phyloP scores from a whole-genome alignment of 257 asterid species.

The Jacaranda copaia region DNA sequence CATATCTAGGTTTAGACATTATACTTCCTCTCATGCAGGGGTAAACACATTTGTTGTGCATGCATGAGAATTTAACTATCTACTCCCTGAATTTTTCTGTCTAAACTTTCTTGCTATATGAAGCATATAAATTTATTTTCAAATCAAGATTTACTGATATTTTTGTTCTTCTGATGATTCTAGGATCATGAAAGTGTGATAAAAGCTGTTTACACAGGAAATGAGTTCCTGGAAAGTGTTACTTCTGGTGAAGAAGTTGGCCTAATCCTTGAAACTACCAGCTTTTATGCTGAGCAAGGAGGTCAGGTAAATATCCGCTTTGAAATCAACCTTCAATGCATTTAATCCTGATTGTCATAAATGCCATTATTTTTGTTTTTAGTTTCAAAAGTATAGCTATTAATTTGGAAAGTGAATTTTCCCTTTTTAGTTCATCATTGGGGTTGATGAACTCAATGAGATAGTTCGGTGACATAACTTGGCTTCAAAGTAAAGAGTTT shows the following conservation, averaged over 20 bases:
- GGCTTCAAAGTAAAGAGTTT: not conserved
- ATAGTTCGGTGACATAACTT: not conserved
- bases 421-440: not conserved
- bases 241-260: constrained; percentile 80
- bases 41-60: not conserved
- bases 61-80: not conserved
- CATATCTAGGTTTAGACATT: not conserved
- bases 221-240: constrained; percentile 73
- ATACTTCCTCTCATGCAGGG: not conserved
- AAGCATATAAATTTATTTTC: not conserved
- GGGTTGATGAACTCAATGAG: constrained; percentile 25
- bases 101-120: constrained; percentile 12
- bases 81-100: constrained; percentile 18
- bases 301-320: constrained; percentile 78
- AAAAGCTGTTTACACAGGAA: constrained; percentile 88
- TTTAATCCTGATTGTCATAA: not conserved
- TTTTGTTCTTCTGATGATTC: constrained; percentile 28
- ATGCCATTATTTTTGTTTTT: constrained; percentile 17
- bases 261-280: constrained; percentile 79
- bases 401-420: not conserved
- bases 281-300: constrained; percentile 99
- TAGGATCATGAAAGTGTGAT: constrained; percentile 86
- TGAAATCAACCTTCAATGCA: constrained; percentile 7
- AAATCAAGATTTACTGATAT: constrained; percentile 21
- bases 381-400: constrained; percentile 8